Conservation (phyloP, 257 asterid species). For the Solanum peruvianum region DNA sequence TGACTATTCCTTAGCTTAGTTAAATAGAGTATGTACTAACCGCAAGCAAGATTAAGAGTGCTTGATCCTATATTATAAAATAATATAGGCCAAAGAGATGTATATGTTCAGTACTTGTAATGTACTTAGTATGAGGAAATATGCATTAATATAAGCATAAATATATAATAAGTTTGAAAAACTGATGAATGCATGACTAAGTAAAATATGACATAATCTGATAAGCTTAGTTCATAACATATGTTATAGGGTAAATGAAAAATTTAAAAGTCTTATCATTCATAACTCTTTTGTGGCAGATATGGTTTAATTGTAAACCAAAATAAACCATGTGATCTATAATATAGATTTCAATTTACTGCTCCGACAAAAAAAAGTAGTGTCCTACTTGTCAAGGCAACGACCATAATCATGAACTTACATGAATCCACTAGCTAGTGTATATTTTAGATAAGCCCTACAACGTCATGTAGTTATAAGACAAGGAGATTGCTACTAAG, state of each 20-base stretch:
- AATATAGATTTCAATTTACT: too few species aligned
- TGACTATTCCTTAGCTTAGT: background rate
- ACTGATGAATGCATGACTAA: background rate
- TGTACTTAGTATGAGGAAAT: background rate
- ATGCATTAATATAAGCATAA: background rate
- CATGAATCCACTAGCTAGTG: background rate
- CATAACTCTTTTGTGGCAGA: too few species aligned
- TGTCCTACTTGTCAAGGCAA: background rate
- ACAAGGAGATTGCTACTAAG: background rate
- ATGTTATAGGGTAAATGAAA: too few species aligned
- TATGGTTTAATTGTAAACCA: too few species aligned
- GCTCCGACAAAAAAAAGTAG: too few species aligned
- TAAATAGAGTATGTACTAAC: background rate
- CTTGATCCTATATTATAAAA: background rate
- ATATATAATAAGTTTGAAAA: too few species aligned
- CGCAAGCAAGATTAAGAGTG: too few species aligned
- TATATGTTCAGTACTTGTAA: background rate
- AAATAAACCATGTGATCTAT: too few species aligned
- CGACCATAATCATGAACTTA: background rate
- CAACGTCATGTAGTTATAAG: background rate
- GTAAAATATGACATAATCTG: background rate
- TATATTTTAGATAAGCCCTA: background rate
- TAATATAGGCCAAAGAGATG: background rate
- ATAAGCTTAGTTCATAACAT: background rate
- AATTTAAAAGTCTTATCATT: too few species aligned